Evolutionary conservation across 2,329 filamentous ascomycete genomes (phyloP), one percentile per base, ranked within the genome.

Genomic region (Aureobasidium subglaciale): DNA sequence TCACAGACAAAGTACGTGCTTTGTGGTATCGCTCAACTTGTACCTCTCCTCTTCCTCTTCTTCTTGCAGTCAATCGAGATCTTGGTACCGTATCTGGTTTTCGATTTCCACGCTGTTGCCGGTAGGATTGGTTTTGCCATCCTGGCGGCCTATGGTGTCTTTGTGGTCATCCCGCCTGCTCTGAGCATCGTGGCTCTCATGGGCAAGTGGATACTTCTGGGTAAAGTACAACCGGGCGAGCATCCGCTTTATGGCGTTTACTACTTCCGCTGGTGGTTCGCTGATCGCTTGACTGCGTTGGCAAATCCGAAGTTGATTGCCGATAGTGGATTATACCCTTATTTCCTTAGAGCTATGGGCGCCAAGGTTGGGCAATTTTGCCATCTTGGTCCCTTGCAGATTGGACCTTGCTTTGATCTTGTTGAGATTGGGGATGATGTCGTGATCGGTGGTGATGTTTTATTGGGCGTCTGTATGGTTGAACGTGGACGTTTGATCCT

Each of bases 21-120:
- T 6, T 46, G 42, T 13, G 42, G 42, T 32, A 34, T 46, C 2
- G 42, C 42, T 5, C 42, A 46, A 11, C 13, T 46, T 13, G 4
- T 46, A 22, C 42, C 42, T 5, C 29, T 46, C 2, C 42, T 46
- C 11, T 46, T 46, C 42, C 20, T 46, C 9, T 46, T 46, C 42
- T 46, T 46, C 42, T n/a, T 46, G 4, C 42, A 34, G n/a, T 46
- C 42, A 7, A 46, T 46, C 42, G 42, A 46, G 18, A 46, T 46
- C 13, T 29, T 46, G 42, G 42, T 46, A 8, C 42, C 42, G 0
- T 46, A 46, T 34, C 29, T 46, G 42, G 18, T 46, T 1, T 46
- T 46, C 29, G 42, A 46, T 18, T 46, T 46, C 29, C 42, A 46
- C 42, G 42, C 42, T 7, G 25, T 46, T 4, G 42, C 42, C 32